Conservation (phyloP, 345 rosid genomes). For the Eucalyptus virginea region DNA sequence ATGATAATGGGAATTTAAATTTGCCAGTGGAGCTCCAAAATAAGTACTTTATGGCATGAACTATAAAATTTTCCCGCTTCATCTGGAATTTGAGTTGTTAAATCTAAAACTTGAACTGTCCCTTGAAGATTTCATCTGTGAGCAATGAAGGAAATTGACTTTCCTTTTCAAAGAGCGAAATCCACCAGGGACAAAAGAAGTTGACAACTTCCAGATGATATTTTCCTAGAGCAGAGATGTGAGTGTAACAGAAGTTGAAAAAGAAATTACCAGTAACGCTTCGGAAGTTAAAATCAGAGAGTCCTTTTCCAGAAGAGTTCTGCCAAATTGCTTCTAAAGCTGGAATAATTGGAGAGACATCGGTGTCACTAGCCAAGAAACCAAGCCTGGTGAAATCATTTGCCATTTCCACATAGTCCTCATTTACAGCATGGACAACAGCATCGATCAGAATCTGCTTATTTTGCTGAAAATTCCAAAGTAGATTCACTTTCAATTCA, state of each 20-base stretch:
- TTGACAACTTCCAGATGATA: background rate
- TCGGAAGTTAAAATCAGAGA: conserved; percentile 88
- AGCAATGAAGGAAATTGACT: background rate
- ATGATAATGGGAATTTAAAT: background rate
- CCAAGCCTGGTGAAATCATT: conserved; percentile 99
- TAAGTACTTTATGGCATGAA: background rate
- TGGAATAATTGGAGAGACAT: conserved; percentile 94
- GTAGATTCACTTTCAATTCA: background rate
- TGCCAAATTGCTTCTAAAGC: conserved; percentile 99
- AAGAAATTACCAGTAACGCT: conserved; percentile 66
- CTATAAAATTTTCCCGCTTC: background rate
- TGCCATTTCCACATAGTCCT: conserved; percentile 97
- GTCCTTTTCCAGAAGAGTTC: conserved; percentile 88
- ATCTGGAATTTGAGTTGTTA: background rate
- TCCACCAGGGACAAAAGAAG: background rate
- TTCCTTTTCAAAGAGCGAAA: background rate
- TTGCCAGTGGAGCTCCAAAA: background rate
- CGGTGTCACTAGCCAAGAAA: conserved; percentile 89
- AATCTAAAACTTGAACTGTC: background rate
- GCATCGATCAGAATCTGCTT: conserved; percentile 97
- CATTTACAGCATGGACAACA: conserved; percentile 97
- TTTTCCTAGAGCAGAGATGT: background rate
- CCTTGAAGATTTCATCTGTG: background rate
- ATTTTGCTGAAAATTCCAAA: conserved; percentile 64
- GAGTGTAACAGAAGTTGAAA: background rate